A percentile compares a stretch with the other conserved stretches of the same genome.
Conservation (phyloP, 352 stramenopile species). For the Pythium scleroteichum region DNA sequence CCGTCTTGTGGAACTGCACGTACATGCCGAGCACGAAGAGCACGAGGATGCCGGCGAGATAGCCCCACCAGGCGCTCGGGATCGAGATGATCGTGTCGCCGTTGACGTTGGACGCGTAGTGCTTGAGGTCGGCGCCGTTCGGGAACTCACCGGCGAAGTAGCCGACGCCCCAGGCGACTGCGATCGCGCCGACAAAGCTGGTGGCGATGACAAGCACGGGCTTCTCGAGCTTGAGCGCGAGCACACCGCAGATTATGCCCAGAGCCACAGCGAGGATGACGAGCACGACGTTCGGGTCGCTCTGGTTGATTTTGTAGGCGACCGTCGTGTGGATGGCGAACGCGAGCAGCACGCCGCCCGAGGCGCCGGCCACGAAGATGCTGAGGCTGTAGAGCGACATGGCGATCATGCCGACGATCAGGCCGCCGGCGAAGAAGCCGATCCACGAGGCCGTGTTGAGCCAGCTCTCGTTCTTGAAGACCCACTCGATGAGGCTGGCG, state of each 20-base stretch:
- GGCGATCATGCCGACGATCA: constrained; percentile 49
- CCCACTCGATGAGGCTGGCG: constrained; percentile 49
- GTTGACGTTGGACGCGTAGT: constrained; percentile 36
- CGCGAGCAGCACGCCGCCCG: constrained; percentile 55
- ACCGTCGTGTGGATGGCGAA: constrained; percentile 61
- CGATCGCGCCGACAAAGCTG: constrained; percentile 45
- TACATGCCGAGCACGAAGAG: constrained; percentile 46
- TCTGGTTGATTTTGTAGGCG: constrained; percentile 57
- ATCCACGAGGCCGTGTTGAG: constrained; percentile 67
- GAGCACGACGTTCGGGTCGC: constrained; percentile 51
- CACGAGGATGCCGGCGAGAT: constrained; percentile 54
- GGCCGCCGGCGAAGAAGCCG: constrained; percentile 59
- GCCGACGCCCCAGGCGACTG: constrained; percentile 56
- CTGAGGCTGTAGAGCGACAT: constrained; percentile 53
- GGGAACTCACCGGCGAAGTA: constrained; percentile 67
- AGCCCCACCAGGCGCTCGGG: constrained; percentile 59
- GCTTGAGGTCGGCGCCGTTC: constrained; percentile 46
- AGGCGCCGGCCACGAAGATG: constrained; percentile 57
- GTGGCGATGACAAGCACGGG: constrained; percentile 50
- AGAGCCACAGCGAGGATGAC: constrained; percentile 47
- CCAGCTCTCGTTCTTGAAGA: constrained; percentile 54
- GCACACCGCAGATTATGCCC: constrained; percentile 40
- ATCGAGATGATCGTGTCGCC: constrained; percentile 42
- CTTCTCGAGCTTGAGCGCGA: constrained; percentile 60
- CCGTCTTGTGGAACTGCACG: constrained; percentile 42